These are phyloP conservation scores for Magnolia changhungtana DNA, from an alignment of 164 flowering plant genomes.

Conservation along the genomic window DNA sequence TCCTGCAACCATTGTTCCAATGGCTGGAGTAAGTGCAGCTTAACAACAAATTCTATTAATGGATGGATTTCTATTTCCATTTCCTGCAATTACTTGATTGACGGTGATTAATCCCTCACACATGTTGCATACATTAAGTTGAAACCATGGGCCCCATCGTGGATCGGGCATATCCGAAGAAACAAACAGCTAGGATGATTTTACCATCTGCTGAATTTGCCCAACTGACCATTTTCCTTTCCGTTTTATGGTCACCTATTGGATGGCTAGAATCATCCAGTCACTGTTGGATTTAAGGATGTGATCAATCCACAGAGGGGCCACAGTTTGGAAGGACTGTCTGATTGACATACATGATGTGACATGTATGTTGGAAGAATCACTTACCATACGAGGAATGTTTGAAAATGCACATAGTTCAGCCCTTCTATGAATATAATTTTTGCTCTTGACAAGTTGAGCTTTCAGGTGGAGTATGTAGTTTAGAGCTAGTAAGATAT, in stretches of 20 bases:
- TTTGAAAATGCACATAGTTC: background rate
- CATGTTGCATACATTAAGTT: background rate
- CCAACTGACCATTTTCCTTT: background rate
- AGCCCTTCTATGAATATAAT: too few relatives aligned
- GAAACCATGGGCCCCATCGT: background rate
- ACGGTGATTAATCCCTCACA: background rate
- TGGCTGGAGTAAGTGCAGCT: constrained; percentile 71
- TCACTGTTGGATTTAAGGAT: background rate
- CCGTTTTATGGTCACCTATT: background rate
- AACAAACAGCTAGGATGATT: background rate
- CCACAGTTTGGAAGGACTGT: too few relatives aligned
- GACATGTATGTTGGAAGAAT: background rate
- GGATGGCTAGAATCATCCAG: background rate
- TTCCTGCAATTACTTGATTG: background rate
- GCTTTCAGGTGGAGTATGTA: background rate
- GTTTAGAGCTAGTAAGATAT: background rate
- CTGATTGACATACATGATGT: background rate
- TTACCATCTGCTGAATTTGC: background rate
- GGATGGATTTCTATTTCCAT: background rate
- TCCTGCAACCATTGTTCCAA: constrained; percentile 61
- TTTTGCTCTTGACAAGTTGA: background rate
- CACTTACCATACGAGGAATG: background rate
- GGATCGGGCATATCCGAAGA: background rate
- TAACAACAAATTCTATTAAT: background rate
- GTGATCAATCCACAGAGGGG: background rate